Evolutionary conservation across 2,329 filamentous ascomycete species (phyloP).

Genomic region (Verticillium longisporum): DNA sequence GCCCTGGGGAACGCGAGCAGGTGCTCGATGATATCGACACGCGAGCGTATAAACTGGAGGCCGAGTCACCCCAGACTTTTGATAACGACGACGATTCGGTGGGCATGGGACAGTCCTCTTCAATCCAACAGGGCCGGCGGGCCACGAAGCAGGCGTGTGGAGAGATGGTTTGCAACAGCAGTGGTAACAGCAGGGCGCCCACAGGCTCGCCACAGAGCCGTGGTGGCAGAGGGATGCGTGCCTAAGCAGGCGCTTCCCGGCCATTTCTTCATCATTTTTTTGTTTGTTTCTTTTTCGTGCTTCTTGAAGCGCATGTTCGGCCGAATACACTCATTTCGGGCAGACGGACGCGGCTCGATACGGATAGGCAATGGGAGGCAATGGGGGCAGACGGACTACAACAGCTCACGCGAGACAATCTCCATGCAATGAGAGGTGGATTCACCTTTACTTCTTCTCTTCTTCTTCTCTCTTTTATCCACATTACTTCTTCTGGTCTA

Average conservation of each 20-base stretch:
- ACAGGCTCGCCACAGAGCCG: background rate
- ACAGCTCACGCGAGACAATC: background rate
- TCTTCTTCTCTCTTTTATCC: background rate
- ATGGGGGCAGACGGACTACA: background rate
- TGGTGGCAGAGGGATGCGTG: background rate
- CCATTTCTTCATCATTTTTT: background rate
- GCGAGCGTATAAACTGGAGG: background rate
- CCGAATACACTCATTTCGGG: background rate
- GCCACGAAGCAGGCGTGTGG: background rate
- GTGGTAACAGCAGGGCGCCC: background rate
- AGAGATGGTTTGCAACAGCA: background rate
- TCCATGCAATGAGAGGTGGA: background rate
- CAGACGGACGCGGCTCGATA: background rate
- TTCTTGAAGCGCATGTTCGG: background rate
- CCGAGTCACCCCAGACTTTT: background rate
- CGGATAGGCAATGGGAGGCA: background rate
- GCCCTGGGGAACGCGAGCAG: slow-evolving; percentile 8
- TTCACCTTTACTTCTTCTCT: background rate
- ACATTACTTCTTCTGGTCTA: background rate
- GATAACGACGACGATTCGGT: background rate
- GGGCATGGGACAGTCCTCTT: background rate
- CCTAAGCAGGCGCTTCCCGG: background rate
- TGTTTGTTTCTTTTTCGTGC: too few species aligned
- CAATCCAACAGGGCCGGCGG: background rate
- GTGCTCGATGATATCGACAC: slow-evolving; percentile 12